Evolutionary conservation across 768 basidiomycete genomes (phyloP).

Genomic region (Kwoniella europaea): DNA sequence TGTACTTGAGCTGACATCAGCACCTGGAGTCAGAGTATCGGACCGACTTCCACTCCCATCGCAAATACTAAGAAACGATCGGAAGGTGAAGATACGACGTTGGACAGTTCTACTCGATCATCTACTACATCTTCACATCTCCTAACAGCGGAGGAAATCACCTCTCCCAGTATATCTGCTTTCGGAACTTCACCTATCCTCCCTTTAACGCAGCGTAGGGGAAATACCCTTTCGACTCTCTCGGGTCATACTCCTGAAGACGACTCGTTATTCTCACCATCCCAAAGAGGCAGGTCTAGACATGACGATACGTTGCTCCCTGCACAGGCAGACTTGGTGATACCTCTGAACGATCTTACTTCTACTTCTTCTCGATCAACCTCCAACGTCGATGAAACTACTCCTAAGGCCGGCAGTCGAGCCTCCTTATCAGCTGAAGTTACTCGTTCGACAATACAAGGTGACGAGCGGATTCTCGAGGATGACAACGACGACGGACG

Average conservation of each 20-base stretch:
- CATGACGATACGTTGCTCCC: slow-evolving; percentile 9
- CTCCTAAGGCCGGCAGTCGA: neutral
- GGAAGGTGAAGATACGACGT: too few relatives aligned
- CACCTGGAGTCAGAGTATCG: slow-evolving; percentile 17
- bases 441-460: too few relatives aligned
- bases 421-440: too few relatives aligned
- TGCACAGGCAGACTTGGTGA: slow-evolving; percentile 7
- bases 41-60: slow-evolving; percentile 21
- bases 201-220: neutral
- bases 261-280: neutral
- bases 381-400: neutral
- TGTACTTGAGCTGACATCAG: slow-evolving; percentile 16
- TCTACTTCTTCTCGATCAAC: neutral
- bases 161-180: slow-evolving; percentile 14
- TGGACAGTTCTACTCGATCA: neutral
- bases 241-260: neutral
- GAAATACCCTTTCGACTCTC: neutral
- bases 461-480: neutral
- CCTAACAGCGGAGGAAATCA: slow-evolving; percentile 5
- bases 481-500: neutral
- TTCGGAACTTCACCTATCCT: slow-evolving; percentile 2
- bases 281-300: neutral
- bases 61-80: neutral
- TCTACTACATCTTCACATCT: neutral
- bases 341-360: slow-evolving; percentile 19